A percentile compares a stretch with the other conserved stretches of the same genome.
Conservation (phyloP, 1,284 basidiomycete genomes). For the Heterobasidion parviporum region DNA sequence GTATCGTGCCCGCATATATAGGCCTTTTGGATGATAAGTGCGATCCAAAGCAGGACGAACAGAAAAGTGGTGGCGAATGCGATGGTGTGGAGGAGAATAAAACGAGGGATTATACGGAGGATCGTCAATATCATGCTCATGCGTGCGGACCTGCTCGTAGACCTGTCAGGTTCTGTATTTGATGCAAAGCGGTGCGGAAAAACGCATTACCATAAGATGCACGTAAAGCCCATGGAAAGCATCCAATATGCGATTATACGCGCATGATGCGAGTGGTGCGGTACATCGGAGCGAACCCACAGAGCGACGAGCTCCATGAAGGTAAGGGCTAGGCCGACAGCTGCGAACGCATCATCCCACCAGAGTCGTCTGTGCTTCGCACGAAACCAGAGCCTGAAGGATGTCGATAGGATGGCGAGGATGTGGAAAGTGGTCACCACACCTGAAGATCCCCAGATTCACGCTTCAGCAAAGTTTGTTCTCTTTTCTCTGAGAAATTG, state of each 20-base stretch:
- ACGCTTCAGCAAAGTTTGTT: neutral
- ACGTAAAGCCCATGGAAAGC: conserved; percentile 17
- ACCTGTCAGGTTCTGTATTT: neutral
- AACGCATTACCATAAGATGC: conserved; percentile 17
- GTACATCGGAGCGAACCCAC: conserved; percentile 19
- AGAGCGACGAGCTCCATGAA: conserved; percentile 16
- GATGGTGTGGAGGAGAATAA: conserved; percentile 14
- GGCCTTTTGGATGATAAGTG: neutral
- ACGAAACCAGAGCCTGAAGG: conserved; percentile 17
- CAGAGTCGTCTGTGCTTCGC: conserved; percentile 16
- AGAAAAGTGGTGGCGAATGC: conserved; percentile 7
- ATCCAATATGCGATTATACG: conserved; percentile 22
- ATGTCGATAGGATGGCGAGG: conserved; percentile 15
- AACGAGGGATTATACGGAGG: conserved; percentile 19
- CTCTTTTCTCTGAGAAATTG: neutral
- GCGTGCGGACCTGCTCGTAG: conserved; percentile 17
- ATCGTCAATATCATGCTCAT: conserved; percentile 22
- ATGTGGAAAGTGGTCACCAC: conserved; percentile 18
- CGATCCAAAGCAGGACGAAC: neutral
- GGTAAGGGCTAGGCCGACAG: conserved; percentile 13
- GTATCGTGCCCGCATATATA: conserved; percentile 1
- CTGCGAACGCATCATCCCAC: conserved; percentile 22
- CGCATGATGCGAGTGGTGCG: conserved; percentile 9
- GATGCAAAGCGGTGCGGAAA: neutral
- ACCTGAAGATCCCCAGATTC: neutral